These are phyloP conservation scores for Mrakia gelida DNA, from an alignment of 768 basidiomycete genomes.

Conservation along the genomic window DNA sequence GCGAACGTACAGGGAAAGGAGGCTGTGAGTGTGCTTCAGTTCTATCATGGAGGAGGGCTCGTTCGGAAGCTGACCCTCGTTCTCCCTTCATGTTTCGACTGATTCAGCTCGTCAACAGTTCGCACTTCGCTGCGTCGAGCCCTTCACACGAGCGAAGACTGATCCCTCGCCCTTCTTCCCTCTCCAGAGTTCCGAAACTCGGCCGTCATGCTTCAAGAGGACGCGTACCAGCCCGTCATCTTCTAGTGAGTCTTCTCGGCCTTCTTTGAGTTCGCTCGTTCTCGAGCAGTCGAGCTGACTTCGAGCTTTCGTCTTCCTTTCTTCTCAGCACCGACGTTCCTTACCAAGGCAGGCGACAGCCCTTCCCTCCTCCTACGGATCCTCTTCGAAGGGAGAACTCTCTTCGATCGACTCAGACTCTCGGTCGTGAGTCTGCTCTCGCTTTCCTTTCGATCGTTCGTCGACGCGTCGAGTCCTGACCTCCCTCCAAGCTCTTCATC, in stretches of 20 bases:
- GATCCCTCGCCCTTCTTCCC: not conserved
- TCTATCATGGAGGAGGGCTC: not conserved
- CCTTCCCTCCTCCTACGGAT: conserved; percentile 24
- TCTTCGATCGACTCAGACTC: not conserved
- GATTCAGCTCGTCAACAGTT: not conserved
- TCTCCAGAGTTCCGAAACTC: conserved; percentile 13
- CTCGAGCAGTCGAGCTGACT: not conserved
- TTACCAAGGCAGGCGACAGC: not conserved
- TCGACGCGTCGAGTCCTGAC: not conserved
- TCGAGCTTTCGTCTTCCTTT: not conserved
- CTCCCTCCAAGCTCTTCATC: not conserved
- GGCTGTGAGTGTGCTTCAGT: not conserved
- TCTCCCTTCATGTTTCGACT: not conserved
- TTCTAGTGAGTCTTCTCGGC: not conserved
- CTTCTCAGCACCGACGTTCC: not conserved
- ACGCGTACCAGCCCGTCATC: conserved; percentile 15
- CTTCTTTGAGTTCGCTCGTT: too few relatives aligned
- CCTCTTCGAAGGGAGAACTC: conserved; percentile 12
- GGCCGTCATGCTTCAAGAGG: conserved; percentile 20
- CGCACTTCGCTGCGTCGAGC: not conserved
- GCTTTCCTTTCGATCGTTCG: not conserved
- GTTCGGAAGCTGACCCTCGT: not conserved
- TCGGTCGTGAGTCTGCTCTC: conserved; percentile 2
- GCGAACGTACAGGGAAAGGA: conserved; percentile 22
- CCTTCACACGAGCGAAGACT: not conserved